Conservation (phyloP, 768 basidiomycete genomes). For the Serpula lacrymans region DNA sequence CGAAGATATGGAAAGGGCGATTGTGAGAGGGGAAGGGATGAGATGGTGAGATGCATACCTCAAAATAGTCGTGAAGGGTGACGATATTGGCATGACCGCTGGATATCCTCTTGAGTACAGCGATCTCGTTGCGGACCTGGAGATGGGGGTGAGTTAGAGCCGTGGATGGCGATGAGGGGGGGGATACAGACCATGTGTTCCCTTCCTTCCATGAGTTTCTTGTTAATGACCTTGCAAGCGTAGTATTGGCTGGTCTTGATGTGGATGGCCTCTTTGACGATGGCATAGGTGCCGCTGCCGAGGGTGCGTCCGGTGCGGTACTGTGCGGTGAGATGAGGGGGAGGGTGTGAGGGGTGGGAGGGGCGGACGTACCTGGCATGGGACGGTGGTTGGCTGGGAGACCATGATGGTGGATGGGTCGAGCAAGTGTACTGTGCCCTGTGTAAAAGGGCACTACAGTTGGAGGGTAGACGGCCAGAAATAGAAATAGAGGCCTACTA, state of each 20-base stretch:
- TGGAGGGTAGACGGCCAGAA: slow-evolving; percentile 1
- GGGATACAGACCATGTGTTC: slow-evolving; percentile 83
- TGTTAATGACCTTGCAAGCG: slow-evolving; percentile 99
- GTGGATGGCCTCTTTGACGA: slow-evolving; percentile 94
- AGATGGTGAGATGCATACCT: slow-evolving; percentile 45
- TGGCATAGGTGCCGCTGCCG: slow-evolving; percentile 92
- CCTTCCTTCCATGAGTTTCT: slow-evolving; percentile 96
- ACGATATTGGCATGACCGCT: slow-evolving; percentile 90
- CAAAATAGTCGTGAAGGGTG: slow-evolving; percentile 94
- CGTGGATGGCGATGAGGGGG: neutral
- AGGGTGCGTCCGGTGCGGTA: slow-evolving; percentile 87
- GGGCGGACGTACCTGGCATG: slow-evolving; percentile 39
- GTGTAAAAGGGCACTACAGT: neutral
- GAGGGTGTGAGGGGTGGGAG: neutral
- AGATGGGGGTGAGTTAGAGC: neutral
- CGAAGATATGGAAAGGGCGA: too few relatives aligned
- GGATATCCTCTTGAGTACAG: slow-evolving; percentile 90
- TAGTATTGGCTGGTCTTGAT: slow-evolving; percentile 91
- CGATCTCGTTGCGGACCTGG: slow-evolving; percentile 95
- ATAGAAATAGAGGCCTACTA: slow-evolving; percentile 8
- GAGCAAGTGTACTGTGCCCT: slow-evolving; percentile 13
- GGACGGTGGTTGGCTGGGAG: slow-evolving; percentile 35
- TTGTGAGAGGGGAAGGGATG: neutral
- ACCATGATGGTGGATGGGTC: slow-evolving; percentile 23
- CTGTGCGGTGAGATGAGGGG: slow-evolving; percentile 32